Conservation (phyloP, 768 basidiomycete genomes). For the Serendipita sp. region DNA sequence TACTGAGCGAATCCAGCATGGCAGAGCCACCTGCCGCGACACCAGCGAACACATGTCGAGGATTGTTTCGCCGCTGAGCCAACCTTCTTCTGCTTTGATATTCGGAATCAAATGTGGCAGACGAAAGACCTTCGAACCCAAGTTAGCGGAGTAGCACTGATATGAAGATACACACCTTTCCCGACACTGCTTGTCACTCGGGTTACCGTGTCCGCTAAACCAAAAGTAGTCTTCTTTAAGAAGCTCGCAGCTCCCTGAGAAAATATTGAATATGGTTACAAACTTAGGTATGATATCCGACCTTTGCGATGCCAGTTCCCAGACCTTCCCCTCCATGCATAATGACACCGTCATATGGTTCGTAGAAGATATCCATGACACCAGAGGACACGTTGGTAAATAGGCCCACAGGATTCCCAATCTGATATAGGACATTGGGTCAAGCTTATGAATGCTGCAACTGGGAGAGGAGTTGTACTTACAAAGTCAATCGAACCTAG, state of each 20-base stretch:
- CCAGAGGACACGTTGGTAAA: conserved; percentile 98
- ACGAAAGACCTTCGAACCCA: conserved; percentile 60
- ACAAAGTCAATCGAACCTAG: conserved; percentile 92
- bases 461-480: not conserved
- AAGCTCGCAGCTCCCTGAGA: conserved; percentile 90
- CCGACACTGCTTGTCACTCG: conserved; percentile 96
- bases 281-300: conserved; percentile 19
- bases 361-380: conserved; percentile 96
- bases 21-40: conserved; percentile 90
- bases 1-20: conserved; percentile 82
- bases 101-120: conserved; percentile 91
- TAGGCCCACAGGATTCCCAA: conserved; percentile 88
- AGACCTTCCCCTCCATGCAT: conserved; percentile 92
- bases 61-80: conserved; percentile 83
- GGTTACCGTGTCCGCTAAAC: conserved; percentile 89
- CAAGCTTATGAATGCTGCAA: not conserved
- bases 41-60: conserved; percentile 98
- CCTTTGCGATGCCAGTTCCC: conserved; percentile 89
- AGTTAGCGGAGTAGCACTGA: not conserved
- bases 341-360: conserved; percentile 91
- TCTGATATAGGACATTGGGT: conserved; percentile 16
- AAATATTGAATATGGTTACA: not conserved
- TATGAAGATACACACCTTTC: conserved; percentile 45
- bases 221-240: conserved; percentile 97
- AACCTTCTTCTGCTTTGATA: conserved; percentile 82